Evolutionary conservation across 2,329 filamentous ascomycete species (phyloP).

Genomic region (Apiospora malaysiana): DNA sequence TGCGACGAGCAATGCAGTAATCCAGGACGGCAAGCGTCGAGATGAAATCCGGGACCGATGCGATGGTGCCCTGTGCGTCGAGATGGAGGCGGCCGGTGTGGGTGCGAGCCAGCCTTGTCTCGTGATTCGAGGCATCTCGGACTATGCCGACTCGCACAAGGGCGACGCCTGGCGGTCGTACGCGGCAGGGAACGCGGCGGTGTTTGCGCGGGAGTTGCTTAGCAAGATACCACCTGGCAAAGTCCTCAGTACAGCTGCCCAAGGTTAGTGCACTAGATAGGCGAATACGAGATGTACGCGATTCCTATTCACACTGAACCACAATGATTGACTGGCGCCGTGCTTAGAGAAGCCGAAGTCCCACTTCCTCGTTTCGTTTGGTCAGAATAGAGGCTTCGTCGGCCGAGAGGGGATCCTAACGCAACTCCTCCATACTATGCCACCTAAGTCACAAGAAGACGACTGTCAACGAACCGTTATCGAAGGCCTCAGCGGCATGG

Average conservation of each 20-base stretch:
- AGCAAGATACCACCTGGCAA: too few relatives aligned
- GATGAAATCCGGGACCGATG: slow-evolving; percentile 6
- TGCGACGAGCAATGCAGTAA: slow-evolving; percentile 1
- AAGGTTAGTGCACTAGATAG: too few relatives aligned
- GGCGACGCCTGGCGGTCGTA: slow-evolving; percentile 34
- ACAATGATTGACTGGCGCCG: neutral
- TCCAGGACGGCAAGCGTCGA: slow-evolving; percentile 3
- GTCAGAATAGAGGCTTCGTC: neutral
- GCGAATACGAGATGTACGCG: neutral
- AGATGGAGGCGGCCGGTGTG: slow-evolving; percentile 40
- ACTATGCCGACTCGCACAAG: slow-evolving; percentile 40
- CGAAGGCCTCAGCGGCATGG: slow-evolving; percentile 3
- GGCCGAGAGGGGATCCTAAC: neutral
- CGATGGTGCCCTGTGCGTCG: slow-evolving; percentile 34
- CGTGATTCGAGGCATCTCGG: slow-evolving; percentile 40
- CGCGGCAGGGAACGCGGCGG: slow-evolving; percentile 34
- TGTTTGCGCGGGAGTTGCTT: neutral
- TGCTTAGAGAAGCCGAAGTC: neutral
- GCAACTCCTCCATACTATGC: neutral
- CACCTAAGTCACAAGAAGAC: neutral
- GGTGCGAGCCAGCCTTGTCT: slow-evolving; percentile 38
- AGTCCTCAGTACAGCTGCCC: too few relatives aligned
- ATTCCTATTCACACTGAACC: neutral
- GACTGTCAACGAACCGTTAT: neutral
- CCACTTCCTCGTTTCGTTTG: neutral